Base-by-base conservation (phyloP, 768 basidiomycete genomes). In the Cystofilobasidium ferigula region DNA sequence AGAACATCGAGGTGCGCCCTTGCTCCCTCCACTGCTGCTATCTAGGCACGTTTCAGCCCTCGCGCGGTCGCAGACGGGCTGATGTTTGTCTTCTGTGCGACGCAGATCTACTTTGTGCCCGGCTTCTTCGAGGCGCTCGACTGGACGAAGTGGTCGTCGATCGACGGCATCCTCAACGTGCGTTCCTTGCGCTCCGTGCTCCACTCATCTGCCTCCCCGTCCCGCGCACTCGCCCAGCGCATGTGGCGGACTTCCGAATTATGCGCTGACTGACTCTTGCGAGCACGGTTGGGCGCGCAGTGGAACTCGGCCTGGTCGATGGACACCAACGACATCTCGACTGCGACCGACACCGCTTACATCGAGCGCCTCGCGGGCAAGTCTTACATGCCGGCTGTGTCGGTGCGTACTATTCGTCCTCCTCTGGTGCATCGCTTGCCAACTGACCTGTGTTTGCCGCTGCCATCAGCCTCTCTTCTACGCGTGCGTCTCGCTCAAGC, bases 391-490 rank as follows among this genome's bases (percentile, higher is more conserved):
- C 61, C 67, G 1, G 67, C 16, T 2, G 57, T 67, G 22, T 62
- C 66, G 40, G 63, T 64, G 32, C 14, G 63, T 64, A n/a, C 51
- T 54, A 3, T 22, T 43, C 14, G 42, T 45, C 43, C 8, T 20
- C 22, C 35, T 0, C 42, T 6, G 16, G 1, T 6, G 35, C 22
- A 42, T 10, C 9, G 20, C 12, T 2, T 9, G 42, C 3, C 0
- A 4, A 20, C 40, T 56, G 53, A 57, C 5, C 13, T 35, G 26
- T 1, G 5, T 38, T 32, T 20, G 7, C 48, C 36, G 14, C n/a
- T 63, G 36, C 9, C 26, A 20, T n/a, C 42, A 86, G 14, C 85
- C 87, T 18, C 84, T 85, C 82, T 89, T 89, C 78, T 88, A 86
- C 74, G 86, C 87, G 63, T 73, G 53, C 24, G 43, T 32, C n/a